phyloP scores from a whole-genome alignment of 768 basidiomycete genomes.

The Russula ochroleuca region DNA sequence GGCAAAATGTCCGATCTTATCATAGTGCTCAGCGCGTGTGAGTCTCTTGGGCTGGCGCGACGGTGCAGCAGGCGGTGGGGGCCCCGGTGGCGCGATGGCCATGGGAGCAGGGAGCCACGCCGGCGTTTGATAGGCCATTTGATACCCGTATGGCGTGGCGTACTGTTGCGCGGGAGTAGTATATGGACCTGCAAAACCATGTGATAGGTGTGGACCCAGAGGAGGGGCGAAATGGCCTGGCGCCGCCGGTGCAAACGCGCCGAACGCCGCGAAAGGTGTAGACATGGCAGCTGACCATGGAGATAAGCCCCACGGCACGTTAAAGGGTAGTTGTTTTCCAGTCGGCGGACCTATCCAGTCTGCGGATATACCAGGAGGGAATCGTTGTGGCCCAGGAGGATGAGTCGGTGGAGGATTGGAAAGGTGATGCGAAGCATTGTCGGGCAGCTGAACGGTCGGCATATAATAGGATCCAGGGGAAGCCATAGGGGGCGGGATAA shows the following conservation, averaged over 20 bases:
- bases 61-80: conserved; percentile 29
- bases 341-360: conserved; percentile 34
- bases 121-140: conserved; percentile 17
- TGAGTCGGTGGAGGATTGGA: conserved; percentile 13
- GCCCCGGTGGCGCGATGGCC: conserved; percentile 15
- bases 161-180: conserved; percentile 19
- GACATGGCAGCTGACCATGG: conserved; percentile 14
- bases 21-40: conserved; percentile 35
- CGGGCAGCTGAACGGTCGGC: conserved; percentile 33
- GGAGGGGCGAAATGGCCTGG: conserved; percentile 4
- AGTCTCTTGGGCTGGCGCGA: conserved; percentile 30
- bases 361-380: conserved; percentile 30
- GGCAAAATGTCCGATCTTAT: conserved; percentile 36
- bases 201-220: not conserved
- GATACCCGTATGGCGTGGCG: conserved; percentile 19
- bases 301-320: conserved; percentile 1
- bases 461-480: conserved; percentile 35
- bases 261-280: conserved; percentile 31
- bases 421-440: not conserved
- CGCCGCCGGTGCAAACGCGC: conserved; percentile 32
- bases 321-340: conserved; percentile 22
- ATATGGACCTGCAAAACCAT: conserved; percentile 18
- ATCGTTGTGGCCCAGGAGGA: conserved; percentile 21
- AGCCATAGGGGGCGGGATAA: conserved; percentile 17
- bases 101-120: conserved; percentile 13